phyloP scores from a whole-genome alignment of 2,329 filamentous ascomycete species.

The Pseudovirgaria hyperparasitica region DNA sequence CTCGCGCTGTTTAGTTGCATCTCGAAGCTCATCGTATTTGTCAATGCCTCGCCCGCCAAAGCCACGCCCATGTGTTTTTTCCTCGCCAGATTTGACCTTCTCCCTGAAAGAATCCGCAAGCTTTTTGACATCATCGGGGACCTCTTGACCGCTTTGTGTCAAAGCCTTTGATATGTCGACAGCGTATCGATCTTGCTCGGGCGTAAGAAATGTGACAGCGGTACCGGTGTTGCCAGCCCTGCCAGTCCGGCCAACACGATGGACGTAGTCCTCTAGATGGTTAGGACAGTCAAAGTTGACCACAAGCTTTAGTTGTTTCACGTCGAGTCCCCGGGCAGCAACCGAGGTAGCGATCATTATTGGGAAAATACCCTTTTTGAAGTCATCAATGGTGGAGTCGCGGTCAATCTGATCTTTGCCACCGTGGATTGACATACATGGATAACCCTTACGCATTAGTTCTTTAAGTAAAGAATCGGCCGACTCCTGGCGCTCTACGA shows the following conservation, averaged over 20 bases:
- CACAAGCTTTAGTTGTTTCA: slow-evolving; percentile 90
- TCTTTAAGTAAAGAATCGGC: slow-evolving; percentile 69
- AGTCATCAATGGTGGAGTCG: slow-evolving; percentile 83
- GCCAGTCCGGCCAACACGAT: slow-evolving; percentile 84
- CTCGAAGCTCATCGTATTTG: slow-evolving; percentile 78
- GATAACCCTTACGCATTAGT: slow-evolving; percentile 72
- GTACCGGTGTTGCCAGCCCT: slow-evolving; percentile 90
- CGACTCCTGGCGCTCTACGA: slow-evolving; percentile 85
- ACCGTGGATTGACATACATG: slow-evolving; percentile 86
- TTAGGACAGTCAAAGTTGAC: slow-evolving; percentile 93
- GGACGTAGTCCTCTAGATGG: slow-evolving; percentile 92
- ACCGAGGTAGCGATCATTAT: slow-evolving; percentile 92
- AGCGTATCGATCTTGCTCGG: slow-evolving; percentile 83
- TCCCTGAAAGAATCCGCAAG: slow-evolving; percentile 60
- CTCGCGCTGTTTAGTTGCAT: slow-evolving; percentile 74
- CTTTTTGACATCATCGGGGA: slow-evolving; percentile 56
- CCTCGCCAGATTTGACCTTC: slow-evolving; percentile 86
- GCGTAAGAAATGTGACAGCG: slow-evolving; percentile 86
- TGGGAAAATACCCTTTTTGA: slow-evolving; percentile 81
- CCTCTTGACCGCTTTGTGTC: slow-evolving; percentile 76
- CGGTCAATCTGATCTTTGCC: slow-evolving; percentile 89
- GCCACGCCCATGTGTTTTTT: slow-evolving; percentile 68
- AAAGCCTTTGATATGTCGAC: slow-evolving; percentile 81
- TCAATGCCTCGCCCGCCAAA: slow-evolving; percentile 95
- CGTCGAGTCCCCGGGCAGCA: slow-evolving; percentile 85